Evolutionary conservation across 305 asterid species (phyloP), one percentile per base, ranked within the genome.

Genomic region (Petunia hybrid): DNA sequence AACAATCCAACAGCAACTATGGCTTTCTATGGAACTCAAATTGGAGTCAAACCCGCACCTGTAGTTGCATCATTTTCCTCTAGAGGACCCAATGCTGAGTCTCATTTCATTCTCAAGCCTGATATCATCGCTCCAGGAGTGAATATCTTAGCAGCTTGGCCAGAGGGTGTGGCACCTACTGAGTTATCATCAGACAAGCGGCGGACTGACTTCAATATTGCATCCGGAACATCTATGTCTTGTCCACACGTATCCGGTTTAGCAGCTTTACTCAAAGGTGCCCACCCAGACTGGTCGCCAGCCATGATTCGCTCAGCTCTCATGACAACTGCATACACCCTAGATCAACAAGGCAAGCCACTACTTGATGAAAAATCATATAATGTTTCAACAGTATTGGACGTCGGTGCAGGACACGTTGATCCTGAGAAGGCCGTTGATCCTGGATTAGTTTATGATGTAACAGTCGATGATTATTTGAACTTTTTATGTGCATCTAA

Each of bases 41-140:
- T 92, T 4, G 94, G 97, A 12, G 82, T 84, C 0, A 87, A 85
- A 71, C 99, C 99, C 4, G 97, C 99, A 8, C 99, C 99, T 6
- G 86, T 93, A 2, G 93, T 95, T 14, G 99, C 99, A 0, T 91
- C 98, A 0, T 95, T 95, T 82, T 95, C 99, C 0, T 85, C 98
- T 1, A 84, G 98, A 40, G 99, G 99, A 1, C 99, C 98, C 5
- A 93, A 78, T 74, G 42, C 80, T 0, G 95, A 90, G 56, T 90
- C 97, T 0, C 40, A 81, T 0, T 87, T 86, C 43, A 57, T 95
- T 6, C 70, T 95, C 45, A 95, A 95, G 80, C 99, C 98, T 0
- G 99, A 95, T 63, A 35, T 93, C 70, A 87, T 92, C 36, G 99
- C 97, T 3, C 99, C 99, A 31, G 99, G 98, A 9, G 99, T 93